phyloP scores from a whole-genome alignment of 257 asterid genomes.

The Solanum appendiculatum region DNA sequence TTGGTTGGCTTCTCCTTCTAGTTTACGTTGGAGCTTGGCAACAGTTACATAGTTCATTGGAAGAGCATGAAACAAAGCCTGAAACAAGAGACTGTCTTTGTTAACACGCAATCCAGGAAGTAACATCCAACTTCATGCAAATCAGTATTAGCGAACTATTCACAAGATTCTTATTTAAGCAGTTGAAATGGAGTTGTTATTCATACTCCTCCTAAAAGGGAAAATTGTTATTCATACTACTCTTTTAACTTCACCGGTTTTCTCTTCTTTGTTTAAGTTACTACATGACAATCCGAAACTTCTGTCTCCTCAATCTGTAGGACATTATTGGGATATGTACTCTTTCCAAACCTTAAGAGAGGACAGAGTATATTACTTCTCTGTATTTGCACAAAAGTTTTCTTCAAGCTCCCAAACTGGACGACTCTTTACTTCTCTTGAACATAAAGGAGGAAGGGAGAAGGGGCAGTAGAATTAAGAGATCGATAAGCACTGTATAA shows the following conservation, averaged over 20 bases:
- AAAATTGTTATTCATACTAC: background rate
- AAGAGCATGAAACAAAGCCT: constrained; percentile 92
- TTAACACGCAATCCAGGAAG: background rate
- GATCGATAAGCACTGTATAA: background rate
- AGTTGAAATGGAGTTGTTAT: background rate
- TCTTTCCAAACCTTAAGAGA: background rate
- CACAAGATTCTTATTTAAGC: background rate
- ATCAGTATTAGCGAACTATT: background rate
- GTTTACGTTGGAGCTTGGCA: constrained; percentile 66
- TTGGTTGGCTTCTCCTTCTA: constrained; percentile 65
- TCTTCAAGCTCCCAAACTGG: background rate
- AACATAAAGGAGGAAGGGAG: background rate
- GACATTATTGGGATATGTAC: background rate
- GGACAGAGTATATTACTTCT: background rate
- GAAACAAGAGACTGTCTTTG: constrained; percentile 2
- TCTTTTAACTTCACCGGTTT: background rate
- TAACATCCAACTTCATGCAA: background rate
- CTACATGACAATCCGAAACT: background rate
- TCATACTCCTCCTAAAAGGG: background rate
- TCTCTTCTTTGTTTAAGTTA: background rate
- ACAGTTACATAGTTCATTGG: constrained; percentile 64
- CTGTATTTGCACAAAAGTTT: background rate
- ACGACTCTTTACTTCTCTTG: background rate
- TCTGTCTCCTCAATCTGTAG: background rate
- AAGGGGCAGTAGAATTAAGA: background rate